Percentiles rank a stretch among this genome's conserved stretches.
Conservation (phyloP, 2,329 filamentous ascomycete species). For the Fusarium metavorans region DNA sequence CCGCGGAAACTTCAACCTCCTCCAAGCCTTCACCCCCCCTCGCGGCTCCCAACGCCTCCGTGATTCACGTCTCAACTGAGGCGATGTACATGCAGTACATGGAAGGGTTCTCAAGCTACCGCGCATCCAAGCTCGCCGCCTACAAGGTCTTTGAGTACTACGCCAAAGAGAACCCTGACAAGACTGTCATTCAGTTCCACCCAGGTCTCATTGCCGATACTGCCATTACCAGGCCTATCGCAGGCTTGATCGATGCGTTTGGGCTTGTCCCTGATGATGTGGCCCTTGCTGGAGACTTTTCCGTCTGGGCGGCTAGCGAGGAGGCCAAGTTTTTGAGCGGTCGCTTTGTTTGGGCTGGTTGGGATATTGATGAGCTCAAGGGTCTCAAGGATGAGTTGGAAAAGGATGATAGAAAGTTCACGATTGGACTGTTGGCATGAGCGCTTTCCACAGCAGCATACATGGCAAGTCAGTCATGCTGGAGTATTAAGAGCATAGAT, state of each 20-base stretch:
- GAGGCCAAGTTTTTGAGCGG: constrained; percentile 61
- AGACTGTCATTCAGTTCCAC: constrained; percentile 57
- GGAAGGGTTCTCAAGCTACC: constrained; percentile 51
- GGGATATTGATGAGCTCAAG: constrained; percentile 64
- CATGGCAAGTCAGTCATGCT: not conserved
- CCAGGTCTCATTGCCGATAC: constrained; percentile 55
- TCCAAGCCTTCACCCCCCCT: constrained; percentile 44
- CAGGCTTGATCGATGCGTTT: constrained; percentile 10
- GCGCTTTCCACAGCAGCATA: not conserved
- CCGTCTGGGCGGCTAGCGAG: constrained; percentile 57
- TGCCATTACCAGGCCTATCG: constrained; percentile 38
- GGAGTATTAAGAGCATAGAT: not conserved
- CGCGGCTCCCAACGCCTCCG: constrained; percentile 40
- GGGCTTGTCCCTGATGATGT: constrained; percentile 36
- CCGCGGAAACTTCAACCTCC: constrained; percentile 46
- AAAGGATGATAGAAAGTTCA: constrained; percentile 32
- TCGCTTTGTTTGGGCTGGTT: constrained; percentile 61
- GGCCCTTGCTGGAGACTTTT: constrained; percentile 55
- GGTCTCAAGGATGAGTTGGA: constrained; percentile 50
- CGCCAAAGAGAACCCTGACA: constrained; percentile 52
- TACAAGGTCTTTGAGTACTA: constrained; percentile 58
- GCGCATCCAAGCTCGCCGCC: constrained; percentile 56
- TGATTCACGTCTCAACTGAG: constrained; percentile 41
- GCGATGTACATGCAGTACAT: constrained; percentile 42
- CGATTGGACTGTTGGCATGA: constrained; percentile 25